Conservation (phyloP, 495 filamentous ascomycete genomes). For the Margaritispora aquatica region DNA sequence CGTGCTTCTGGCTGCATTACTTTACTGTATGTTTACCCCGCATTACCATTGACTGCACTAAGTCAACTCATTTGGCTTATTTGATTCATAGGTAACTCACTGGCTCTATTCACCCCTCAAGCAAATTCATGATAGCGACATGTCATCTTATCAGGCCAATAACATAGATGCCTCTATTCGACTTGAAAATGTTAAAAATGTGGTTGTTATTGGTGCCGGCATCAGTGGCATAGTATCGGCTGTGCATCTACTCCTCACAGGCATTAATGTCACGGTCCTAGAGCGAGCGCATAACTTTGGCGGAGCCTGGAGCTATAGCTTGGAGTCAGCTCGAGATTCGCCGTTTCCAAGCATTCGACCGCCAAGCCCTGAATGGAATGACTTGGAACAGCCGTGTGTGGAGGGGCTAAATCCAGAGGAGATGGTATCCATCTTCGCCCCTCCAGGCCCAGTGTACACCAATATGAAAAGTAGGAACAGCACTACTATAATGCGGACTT, state of each 20-base stretch:
- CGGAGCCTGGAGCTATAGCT: slow-evolving; percentile 46
- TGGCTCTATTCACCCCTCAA: background rate
- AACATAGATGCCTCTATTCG: background rate
- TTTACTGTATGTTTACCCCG: background rate
- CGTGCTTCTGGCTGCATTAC: background rate
- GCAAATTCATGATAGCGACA: background rate
- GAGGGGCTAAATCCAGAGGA: slow-evolving; percentile 1
- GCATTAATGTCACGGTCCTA: slow-evolving; percentile 54
- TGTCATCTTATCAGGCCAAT: background rate
- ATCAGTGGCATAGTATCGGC: slow-evolving; percentile 59
- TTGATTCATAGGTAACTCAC: too few species aligned
- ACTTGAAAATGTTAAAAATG: slow-evolving; percentile 31
- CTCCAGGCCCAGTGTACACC: background rate
- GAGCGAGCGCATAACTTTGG: slow-evolving; percentile 52
- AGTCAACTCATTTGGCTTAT: too few species aligned
- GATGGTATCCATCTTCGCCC: background rate
- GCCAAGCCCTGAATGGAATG: background rate
- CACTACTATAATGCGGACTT: slow-evolving; percentile 38
- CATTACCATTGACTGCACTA: background rate
- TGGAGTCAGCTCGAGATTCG: background rate
- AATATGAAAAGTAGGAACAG: background rate
- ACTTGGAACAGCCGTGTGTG: background rate
- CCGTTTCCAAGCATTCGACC: background rate
- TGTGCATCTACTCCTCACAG: slow-evolving; percentile 50
- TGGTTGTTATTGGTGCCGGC: slow-evolving; percentile 63